These are phyloP conservation scores for Tuber calosporum DNA, from an alignment of 495 filamentous ascomycete genomes.

Conservation along the genomic window DNA sequence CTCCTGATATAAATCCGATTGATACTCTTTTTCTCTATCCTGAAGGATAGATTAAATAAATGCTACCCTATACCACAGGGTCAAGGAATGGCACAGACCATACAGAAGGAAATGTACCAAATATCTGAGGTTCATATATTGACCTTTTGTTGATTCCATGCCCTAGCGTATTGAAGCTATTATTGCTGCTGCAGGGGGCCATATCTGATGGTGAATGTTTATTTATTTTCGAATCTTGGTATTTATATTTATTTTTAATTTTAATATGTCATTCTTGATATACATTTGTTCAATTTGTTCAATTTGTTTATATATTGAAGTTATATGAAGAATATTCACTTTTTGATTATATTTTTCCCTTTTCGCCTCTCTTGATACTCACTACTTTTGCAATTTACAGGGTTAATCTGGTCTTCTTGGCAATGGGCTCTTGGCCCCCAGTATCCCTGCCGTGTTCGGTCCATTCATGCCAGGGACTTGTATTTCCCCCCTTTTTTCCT, in stretches of 20 bases:
- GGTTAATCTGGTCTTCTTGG: not conserved
- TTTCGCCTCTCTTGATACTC: not conserved
- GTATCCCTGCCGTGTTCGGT: not conserved
- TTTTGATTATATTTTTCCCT: not conserved
- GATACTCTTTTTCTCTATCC: constrained; percentile 4
- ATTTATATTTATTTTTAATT: too few relatives aligned
- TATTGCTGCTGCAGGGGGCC: constrained; percentile 11
- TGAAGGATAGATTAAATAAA: constrained; percentile 1
- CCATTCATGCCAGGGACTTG: too few relatives aligned
- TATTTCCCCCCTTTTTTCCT: not conserved
- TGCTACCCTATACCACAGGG: not conserved
- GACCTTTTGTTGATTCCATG: constrained; percentile 14
- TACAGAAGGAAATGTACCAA: constrained; percentile 13
- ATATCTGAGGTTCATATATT: constrained; percentile 2
- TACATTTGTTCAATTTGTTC: not conserved
- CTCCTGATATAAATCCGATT: not conserved
- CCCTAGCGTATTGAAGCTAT: constrained; percentile 9
- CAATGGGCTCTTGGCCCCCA: not conserved
- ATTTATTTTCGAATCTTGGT: not conserved
- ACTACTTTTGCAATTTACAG: not conserved
- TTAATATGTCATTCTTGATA: too few relatives aligned
- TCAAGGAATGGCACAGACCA: not conserved
- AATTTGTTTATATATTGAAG: not conserved
- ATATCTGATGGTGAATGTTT: constrained; percentile 9
- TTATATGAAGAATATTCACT: not conserved